Base-by-base conservation (phyloP, 1,284 basidiomycete species). In the Mycosarcoma mackinlayi region DNA sequence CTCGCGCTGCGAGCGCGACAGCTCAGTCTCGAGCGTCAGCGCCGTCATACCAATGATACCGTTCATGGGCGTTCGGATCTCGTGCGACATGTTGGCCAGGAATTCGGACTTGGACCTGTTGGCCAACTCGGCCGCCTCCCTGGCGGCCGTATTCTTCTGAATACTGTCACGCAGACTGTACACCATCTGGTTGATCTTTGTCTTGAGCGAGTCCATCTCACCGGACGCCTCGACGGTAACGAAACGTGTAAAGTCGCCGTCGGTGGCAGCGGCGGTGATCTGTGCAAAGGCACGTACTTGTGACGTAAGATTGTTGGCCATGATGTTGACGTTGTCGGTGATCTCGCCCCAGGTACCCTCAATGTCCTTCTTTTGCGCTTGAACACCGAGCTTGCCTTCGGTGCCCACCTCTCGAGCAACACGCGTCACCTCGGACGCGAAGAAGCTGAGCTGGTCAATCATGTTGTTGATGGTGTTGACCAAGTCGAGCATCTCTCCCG, bases 151-250 rank as follows among this genome's bases (percentile, higher is more conserved):
- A 83, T 99, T 98, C 89, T 95, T 97, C 87, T 98, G 96, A 65
- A 99, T 96, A 74, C 89, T 90, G 83, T 98, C 95, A 48, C 96
- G 88, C 83, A 98, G 88, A 83, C 95, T 95, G 86, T 94, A 97
- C 62, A 98, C 93, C 95, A 98, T 98, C 84, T 96, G 93, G 82
- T 96, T 95, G 86, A 96, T 96, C 85, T 98, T 96, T 6, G 93
- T 98, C 87, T 98, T 98, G 85, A 99, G 88, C 64, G 92, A 94
- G 85, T 98, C 95, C 96, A 98, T 98, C 84, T 98, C 96, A 56
- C 96, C 96, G 57, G 89, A 91, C 0, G 95, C 96, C 81, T 98
- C 95, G 81, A 99, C 95, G 16, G 96, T 98, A 86, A 98, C 98
- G 86, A 98, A 98, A 19, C 94, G 89, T 19, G 93, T 95, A 84